phyloP scores from a whole-genome alignment of 225 moss, liverwort and hornwort genomes.

The Physcomitrium patens region DNA sequence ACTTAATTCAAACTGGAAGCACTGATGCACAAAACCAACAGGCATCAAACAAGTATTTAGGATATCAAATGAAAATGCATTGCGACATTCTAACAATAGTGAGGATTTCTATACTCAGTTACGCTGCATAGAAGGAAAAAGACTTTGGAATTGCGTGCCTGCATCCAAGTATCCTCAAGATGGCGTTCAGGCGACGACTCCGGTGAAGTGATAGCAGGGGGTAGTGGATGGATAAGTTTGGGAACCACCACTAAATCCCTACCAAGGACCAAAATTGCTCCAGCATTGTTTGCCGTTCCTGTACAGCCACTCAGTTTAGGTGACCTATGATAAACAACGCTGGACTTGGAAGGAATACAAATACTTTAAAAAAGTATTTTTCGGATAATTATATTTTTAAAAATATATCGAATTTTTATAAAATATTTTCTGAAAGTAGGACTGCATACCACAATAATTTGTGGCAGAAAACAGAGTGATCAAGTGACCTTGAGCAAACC shows the following conservation, averaged over 20 bases:
- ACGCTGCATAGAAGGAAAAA: background rate
- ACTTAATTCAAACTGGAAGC: background rate
- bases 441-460: conserved; percentile 70
- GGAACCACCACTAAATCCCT: conserved; percentile 85
- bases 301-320: conserved; percentile 19
- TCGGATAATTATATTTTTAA: no score
- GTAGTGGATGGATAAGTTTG: conserved; percentile 86
- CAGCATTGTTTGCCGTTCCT: conserved; percentile 89
- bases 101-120: no score
- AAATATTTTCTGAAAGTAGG: background rate
- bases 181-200: conserved; percentile 78
- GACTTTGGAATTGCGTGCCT: conserved; percentile 38
- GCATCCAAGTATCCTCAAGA: conserved; percentile 86
- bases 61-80: background rate
- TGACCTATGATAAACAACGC: background rate
- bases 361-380: no score
- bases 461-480: conserved; percentile 89
- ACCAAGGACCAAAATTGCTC: conserved; percentile 84
- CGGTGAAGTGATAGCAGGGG: conserved; percentile 71
- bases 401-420: background rate
- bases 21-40: background rate
- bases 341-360: conserved; percentile 9
- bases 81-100: background rate
- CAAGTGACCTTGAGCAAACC: conserved; percentile 83
- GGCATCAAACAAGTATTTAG: background rate